Percentiles rank a stretch among this genome's conserved stretches.
phyloP scores from a whole-genome alignment of 148 eudicot species.

The Hydrangea macrophylla region DNA sequence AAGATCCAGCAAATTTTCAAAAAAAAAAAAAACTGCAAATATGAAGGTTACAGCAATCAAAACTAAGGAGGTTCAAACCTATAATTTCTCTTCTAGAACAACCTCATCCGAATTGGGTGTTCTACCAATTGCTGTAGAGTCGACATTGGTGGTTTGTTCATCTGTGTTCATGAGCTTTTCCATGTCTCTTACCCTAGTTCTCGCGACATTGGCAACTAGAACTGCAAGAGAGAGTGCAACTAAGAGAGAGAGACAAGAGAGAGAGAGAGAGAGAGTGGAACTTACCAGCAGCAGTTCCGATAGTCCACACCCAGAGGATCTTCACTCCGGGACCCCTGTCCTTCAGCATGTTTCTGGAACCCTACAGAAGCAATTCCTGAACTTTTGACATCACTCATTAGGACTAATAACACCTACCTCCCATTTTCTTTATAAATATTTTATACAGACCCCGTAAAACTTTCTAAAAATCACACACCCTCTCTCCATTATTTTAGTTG shows the following conservation, averaged over 20 bases:
- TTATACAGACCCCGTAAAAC: too few relatives aligned
- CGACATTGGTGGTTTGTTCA: constrained; percentile 13
- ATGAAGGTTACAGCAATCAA: too few relatives aligned
- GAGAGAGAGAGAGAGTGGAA: neutral
- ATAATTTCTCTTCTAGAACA: constrained; percentile 28
- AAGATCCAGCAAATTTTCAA: too few relatives aligned
- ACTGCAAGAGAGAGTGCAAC: constrained; percentile 28
- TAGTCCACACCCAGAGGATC: constrained; percentile 77
- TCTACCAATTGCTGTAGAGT: constrained; percentile 13
- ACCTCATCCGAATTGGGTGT: constrained; percentile 26
- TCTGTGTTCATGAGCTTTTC: constrained; percentile 42
- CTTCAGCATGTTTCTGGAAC: constrained; percentile 40
- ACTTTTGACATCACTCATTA: too few relatives aligned
- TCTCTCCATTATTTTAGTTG: too few relatives aligned
- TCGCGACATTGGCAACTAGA: constrained; percentile 45
- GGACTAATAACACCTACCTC: too few relatives aligned
- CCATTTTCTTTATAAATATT: too few relatives aligned
- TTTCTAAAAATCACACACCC: too few relatives aligned
- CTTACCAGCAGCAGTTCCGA: constrained; percentile 65
- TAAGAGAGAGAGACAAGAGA: neutral
- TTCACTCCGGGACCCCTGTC: constrained; percentile 67
- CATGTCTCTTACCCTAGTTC: constrained; percentile 50
- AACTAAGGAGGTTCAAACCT: too few relatives aligned
- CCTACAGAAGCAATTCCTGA: too few relatives aligned
- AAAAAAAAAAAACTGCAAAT: too few relatives aligned